Evolutionary conservation across 371 early-diverging fungal species (phyloP).

Genomic region (Neoconidiobolus thromboides): DNA sequence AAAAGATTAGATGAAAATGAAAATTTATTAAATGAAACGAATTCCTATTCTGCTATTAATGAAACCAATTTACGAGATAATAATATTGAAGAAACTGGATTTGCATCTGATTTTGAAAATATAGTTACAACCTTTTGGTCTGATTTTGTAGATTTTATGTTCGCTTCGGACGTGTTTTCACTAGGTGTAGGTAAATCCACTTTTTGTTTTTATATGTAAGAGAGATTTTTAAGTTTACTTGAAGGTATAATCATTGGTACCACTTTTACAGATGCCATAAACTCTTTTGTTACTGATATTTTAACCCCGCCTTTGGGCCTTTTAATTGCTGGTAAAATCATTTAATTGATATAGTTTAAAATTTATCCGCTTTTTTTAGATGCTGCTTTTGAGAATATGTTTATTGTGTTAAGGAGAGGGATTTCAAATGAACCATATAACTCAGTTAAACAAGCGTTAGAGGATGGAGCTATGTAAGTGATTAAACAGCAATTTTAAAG

Average conservation of each 20-base stretch:
- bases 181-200: neutral
- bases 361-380: neutral
- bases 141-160: neutral
- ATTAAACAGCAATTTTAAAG: neutral
- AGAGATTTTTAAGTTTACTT: too few species aligned
- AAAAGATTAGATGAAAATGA: too few species aligned
- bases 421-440: neutral
- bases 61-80: too few species aligned
- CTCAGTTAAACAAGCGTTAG: neutral
- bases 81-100: slow-evolving; percentile 11
- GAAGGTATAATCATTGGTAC: neutral
- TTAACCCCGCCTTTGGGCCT: slow-evolving; percentile 1
- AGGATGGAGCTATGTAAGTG: slow-evolving; percentile 1
- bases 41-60: too few species aligned
- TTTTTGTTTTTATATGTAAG: too few species aligned
- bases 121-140: neutral
- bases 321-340: neutral
- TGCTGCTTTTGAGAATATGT: neutral
- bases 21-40: too few species aligned
- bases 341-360: neutral
- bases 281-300: slow-evolving; percentile 2
- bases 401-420: neutral
- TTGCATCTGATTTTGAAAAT: too few species aligned
- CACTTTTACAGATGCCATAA: neutral
- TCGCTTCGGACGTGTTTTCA: neutral